Percentiles rank a stretch among this genome's conserved stretches.
phyloP scores from a whole-genome alignment of 176 grass and related monocot genomes.

The Ampelocalamus luodianensis region DNA sequence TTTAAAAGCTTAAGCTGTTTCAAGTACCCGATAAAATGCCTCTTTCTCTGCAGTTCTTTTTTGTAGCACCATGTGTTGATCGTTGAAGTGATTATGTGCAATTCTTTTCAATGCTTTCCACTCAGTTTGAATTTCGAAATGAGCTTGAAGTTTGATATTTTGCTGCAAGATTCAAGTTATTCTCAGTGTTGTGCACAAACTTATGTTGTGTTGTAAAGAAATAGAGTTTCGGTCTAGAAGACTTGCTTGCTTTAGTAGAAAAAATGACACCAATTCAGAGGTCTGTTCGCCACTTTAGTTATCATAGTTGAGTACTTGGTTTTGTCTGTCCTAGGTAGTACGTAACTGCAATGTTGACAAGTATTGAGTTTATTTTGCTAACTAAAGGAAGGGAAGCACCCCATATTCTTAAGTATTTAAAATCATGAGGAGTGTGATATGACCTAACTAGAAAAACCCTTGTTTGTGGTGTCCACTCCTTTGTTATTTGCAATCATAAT shows the following conservation, averaged over 20 bases:
- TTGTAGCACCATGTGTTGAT: neutral
- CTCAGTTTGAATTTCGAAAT: constrained; percentile 12
- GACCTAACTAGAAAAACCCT: neutral
- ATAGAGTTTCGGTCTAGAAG: neutral
- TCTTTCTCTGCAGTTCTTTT: neutral
- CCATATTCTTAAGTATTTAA: neutral
- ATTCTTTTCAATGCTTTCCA: neutral
- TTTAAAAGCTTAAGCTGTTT: neutral
- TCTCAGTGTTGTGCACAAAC: neutral
- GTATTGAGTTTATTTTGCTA: neutral
- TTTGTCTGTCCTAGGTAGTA: neutral
- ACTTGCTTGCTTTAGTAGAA: neutral
- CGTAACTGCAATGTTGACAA: neutral
- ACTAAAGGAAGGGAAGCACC: neutral
- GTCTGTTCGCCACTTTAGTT: neutral
- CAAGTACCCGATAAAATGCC: neutral
- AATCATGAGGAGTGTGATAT: neutral
- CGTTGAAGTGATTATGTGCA: neutral
- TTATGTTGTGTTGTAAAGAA: constrained; percentile 1
- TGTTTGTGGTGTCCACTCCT: neutral
- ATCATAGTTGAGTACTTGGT: neutral
- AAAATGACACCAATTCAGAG: neutral
- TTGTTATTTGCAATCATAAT: constrained; percentile 5
- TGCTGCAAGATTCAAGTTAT: neutral
- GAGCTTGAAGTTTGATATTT: neutral